A percentile compares a stretch with the other conserved stretches of the same genome.
Conservation (phyloP, 768 basidiomycete genomes). For the Boletales sp. region DNA sequence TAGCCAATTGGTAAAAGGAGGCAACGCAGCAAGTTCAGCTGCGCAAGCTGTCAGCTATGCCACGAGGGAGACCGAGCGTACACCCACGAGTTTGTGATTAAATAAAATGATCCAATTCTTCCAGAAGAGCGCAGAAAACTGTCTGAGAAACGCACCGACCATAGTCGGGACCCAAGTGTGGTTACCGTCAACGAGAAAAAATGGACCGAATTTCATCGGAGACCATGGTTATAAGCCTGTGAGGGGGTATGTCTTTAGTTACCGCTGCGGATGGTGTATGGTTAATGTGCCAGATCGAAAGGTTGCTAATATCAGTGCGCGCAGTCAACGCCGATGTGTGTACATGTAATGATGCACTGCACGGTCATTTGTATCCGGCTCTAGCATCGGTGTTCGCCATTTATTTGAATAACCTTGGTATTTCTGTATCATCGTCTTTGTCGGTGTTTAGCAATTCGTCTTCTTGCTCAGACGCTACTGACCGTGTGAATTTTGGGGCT, state of each 20-base stretch:
- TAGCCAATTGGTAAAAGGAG: constrained; percentile 62
- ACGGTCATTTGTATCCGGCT: too few species aligned
- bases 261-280: not conserved
- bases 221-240: not conserved
- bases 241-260: not conserved
- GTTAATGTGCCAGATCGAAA: too few species aligned
- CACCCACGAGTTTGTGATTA: constrained; percentile 60
- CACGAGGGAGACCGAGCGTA: not conserved
- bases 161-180: constrained; percentile 9
- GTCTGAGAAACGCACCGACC: constrained; percentile 50
- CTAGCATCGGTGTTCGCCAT: too few species aligned
- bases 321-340: too few species aligned
- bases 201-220: not conserved
- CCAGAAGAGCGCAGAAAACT: constrained; percentile 57
- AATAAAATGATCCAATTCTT: constrained; percentile 75
- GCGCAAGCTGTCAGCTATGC: not conserved
- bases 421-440: too few species aligned
- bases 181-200: not conserved
- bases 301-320: too few species aligned
- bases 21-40: constrained; percentile 62
- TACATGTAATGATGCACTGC: too few species aligned
- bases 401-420: too few species aligned
- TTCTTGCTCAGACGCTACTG: too few species aligned
- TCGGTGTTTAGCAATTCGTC: too few species aligned
- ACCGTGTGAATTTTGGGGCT: too few species aligned